Conservation (phyloP, 1,139 yeast species). For the Debaryomycetaceae sp. region DNA sequence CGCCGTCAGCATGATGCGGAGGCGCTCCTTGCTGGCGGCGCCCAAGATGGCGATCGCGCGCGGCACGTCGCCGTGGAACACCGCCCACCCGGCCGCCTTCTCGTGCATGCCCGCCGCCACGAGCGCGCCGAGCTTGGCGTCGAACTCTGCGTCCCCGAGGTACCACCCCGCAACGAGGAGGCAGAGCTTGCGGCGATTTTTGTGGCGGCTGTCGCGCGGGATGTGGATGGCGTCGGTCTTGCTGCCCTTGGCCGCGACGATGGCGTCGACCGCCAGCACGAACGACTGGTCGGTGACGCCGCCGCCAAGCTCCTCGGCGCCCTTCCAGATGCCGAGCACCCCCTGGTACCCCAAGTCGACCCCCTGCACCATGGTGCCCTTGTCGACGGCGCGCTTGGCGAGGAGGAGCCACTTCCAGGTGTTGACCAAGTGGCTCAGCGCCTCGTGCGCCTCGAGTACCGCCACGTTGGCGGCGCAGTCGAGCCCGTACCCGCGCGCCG, state of each 20-base stretch:
- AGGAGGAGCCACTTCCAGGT: constrained; percentile 90
- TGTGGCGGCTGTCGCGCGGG: constrained; percentile 46
- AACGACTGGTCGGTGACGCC: constrained; percentile 41
- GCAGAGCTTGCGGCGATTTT: constrained; percentile 69
- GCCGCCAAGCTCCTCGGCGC: constrained; percentile 52
- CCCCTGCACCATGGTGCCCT: constrained; percentile 64
- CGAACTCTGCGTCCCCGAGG: constrained; percentile 71
- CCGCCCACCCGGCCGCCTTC: constrained; percentile 98
- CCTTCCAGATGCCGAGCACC: constrained; percentile 86
- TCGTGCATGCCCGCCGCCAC: constrained; percentile 62
- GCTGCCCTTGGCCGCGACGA: constrained; percentile 40
- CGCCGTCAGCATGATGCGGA: constrained; percentile 84
- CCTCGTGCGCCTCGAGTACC: constrained; percentile 51
- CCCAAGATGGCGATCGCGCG: constrained; percentile 73
- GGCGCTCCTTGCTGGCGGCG: constrained; percentile 54
- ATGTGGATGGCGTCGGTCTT: constrained; percentile 45
- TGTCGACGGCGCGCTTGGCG: constrained; percentile 62
- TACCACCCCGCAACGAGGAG: constrained; percentile 91
- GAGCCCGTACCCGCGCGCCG: constrained; percentile 67
- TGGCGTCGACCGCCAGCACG: constrained; percentile 39
- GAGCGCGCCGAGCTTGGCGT: constrained; percentile 57
- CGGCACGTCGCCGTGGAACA: constrained; percentile 83
- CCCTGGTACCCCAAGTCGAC: constrained; percentile 87
- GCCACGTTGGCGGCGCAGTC: constrained; percentile 64
- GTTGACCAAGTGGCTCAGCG: constrained; percentile 55